Evolutionary conservation across 768 basidiomycete species (phyloP), one percentile per base, ranked within the genome.

Genomic region (Inosperma sp.): DNA sequence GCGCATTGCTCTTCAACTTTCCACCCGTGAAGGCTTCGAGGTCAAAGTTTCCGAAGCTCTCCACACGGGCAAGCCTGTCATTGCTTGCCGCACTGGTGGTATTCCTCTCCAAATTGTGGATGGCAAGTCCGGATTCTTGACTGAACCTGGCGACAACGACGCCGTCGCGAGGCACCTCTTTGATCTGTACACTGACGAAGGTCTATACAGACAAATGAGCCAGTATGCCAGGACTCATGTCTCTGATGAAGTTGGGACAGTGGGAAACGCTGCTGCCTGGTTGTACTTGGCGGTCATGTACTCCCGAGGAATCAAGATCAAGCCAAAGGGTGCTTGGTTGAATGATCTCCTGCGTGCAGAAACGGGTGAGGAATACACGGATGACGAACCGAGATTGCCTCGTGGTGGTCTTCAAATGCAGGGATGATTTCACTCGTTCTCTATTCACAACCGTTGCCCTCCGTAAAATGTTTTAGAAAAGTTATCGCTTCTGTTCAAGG

Each of bases 31-130:
- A 71, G 94, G 94, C 23, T 97, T 96, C 71, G 94, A 97, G 64
- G 91, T 97, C 70, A 97, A 97, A 68, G 93, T 94, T 43, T 93
- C 91, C 40, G 91, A 95, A 71, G 91, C 89, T n/a, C 76, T 97
- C 46, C 89, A 94, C 68, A 83, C 90, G 25, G 88, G 88, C 53
- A 87, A 88, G 56, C 93, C 93, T 26, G 77, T 94, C 61, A 79
- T 97, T 60, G 89, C 89, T 7, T 84, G 77, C 45, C 76, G 76
- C 51, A 94, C 94, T 4, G 94, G 94, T 52, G 93, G 93, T 58
- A 95, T 97, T 62, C 94, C 94, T 34, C 81, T 96, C 40, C 94
- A 97, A 64, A 80, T 96, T 56, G 81, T 81, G 58, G 72, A 96
- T 57, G 93, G 91, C 48, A 84, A 90, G 68, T 90, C 87, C 56